phyloP scores from a whole-genome alignment of 768 basidiomycete genomes.

The Lactarius hatsudake region DNA sequence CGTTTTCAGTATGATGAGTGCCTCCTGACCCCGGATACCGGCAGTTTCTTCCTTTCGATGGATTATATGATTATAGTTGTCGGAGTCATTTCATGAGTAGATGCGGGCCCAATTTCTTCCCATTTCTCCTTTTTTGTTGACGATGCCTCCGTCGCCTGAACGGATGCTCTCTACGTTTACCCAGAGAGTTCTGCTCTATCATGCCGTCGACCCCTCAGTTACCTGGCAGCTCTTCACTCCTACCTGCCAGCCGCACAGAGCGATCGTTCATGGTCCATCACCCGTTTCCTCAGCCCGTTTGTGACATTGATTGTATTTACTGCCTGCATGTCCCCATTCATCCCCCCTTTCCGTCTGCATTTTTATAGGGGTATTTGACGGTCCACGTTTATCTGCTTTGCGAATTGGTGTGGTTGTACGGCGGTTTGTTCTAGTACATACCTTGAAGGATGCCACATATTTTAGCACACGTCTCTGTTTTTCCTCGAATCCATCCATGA shows the following conservation, averaged over 20 bases:
- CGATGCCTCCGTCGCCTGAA: not conserved
- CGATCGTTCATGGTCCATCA: constrained; percentile 2
- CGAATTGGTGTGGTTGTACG: constrained; percentile 18
- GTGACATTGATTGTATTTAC: constrained; percentile 22
- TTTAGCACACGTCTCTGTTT: constrained; percentile 8
- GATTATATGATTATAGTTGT: constrained; percentile 28
- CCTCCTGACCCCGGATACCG: constrained; percentile 15
- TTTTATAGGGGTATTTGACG: constrained; percentile 27
- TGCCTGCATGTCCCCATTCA: constrained; percentile 5
- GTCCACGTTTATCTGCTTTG: constrained; percentile 21
- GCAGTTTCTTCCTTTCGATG: constrained; percentile 3
- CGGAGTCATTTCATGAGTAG: constrained; percentile 14
- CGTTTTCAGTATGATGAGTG: constrained; percentile 27
- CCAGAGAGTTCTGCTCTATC: not conserved
- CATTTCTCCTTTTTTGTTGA: not conserved
- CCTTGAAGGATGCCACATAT: constrained; percentile 22
- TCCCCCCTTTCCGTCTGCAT: constrained; percentile 20
- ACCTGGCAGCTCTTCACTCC: not conserved
- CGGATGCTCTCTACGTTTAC: not conserved
- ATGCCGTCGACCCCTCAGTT: not conserved
- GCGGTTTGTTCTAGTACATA: constrained; percentile 18
- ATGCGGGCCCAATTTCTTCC: not conserved
- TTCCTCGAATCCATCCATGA: not conserved
- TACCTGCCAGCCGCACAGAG: constrained; percentile 2
- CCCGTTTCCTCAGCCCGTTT: constrained; percentile 1